Percentiles rank a stretch among this genome's conserved stretches.
These are phyloP conservation scores for Flueggea neowawraea DNA, from an alignment of 441 rosid genomes.

Conservation along the genomic window DNA sequence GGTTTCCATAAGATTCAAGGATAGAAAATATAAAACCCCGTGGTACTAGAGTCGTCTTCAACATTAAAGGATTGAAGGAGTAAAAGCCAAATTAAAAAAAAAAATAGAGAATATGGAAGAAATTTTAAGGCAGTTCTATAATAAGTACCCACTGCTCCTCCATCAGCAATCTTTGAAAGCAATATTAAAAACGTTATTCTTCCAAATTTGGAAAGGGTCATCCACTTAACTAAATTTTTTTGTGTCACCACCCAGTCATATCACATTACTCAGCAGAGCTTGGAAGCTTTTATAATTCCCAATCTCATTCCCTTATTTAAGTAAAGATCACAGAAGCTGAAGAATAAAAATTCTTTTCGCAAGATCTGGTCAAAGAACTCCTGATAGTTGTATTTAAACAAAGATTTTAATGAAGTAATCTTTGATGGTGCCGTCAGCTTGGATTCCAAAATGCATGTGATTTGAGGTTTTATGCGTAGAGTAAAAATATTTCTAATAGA, in stretches of 20 bases:
- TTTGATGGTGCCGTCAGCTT: background rate
- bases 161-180: conserved; percentile 7
- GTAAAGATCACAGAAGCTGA: conserved; percentile 7
- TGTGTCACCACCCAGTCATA: conserved; percentile 17
- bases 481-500: conserved; percentile 6
- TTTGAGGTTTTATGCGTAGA: background rate
- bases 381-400: conserved; percentile 7
- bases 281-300: conserved; percentile 1
- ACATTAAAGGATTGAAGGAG: too few relatives aligned
- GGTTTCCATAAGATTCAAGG: too few relatives aligned
- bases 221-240: conserved; percentile 4
- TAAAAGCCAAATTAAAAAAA: background rate
- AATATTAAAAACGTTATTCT: conserved; percentile 8
- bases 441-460: conserved; percentile 3
- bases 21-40: too few relatives aligned
- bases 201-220: conserved; percentile 11
- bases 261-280: conserved; percentile 6
- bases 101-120: conserved; percentile 13
- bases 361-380: conserved; percentile 17
- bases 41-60: too few relatives aligned
- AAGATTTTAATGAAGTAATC: background rate
- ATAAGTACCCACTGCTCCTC: conserved; percentile 12
- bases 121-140: conserved; percentile 12
- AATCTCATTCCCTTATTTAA: background rate
- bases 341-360: background rate